These are phyloP conservation scores for Clavispora asparagi DNA, from an alignment of 805 yeast genomes.

Conservation along the genomic window DNA sequence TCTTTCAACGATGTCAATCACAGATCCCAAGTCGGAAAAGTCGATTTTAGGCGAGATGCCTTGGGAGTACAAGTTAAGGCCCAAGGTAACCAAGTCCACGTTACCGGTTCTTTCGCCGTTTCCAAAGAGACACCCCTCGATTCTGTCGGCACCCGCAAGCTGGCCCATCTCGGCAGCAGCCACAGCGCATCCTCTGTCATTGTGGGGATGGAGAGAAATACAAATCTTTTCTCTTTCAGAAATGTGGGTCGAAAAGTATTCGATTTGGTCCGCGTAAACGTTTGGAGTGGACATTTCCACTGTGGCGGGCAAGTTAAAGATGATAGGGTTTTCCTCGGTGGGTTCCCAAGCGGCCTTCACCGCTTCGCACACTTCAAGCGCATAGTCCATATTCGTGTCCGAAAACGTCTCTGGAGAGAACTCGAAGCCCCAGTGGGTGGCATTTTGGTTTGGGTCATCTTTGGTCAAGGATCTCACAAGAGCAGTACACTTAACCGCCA, in stretches of 20 bases:
- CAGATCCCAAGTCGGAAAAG: conserved; percentile 59
- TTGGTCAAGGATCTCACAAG: conserved; percentile 64
- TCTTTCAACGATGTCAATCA: conserved; percentile 69
- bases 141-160: conserved; percentile 83
- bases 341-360: conserved; percentile 77
- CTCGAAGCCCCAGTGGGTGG: conserved; percentile 68
- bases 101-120: conserved; percentile 88
- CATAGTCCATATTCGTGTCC: conserved; percentile 62
- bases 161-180: conserved; percentile 82
- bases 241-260: conserved; percentile 59
- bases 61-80: conserved; percentile 73
- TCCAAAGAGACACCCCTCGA: conserved; percentile 81
- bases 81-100: conserved; percentile 75
- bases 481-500: conserved; percentile 60
- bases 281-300: conserved; percentile 81
- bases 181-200: conserved; percentile 85
- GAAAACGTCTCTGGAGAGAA: conserved; percentile 79
- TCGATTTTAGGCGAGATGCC: conserved; percentile 69
- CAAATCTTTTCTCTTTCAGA: conserved; percentile 65
- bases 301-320: conserved; percentile 80
- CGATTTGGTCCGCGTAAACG: conserved; percentile 80
- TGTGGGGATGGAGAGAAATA: conserved; percentile 77
- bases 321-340: conserved; percentile 56
- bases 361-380: conserved; percentile 64
- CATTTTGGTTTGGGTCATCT: conserved; percentile 50